These are phyloP conservation scores for Ananas comosus DNA, from an alignment of 176 grass and related monocot species.

Conservation along the genomic window DNA sequence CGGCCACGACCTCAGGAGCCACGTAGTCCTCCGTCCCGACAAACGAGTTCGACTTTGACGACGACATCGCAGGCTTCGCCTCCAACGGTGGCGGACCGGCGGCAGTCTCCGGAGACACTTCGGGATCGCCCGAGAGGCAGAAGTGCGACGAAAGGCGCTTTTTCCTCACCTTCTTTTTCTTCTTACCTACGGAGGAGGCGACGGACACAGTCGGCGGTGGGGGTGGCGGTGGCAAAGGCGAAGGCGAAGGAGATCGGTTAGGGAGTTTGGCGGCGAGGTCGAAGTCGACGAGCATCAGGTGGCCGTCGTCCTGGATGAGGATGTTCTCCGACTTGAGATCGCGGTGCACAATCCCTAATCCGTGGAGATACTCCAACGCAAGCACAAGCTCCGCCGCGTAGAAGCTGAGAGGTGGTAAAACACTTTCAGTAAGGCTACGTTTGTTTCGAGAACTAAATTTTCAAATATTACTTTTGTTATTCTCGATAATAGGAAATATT, in stretches of 20 bases:
- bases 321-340: slow-evolving; percentile 5
- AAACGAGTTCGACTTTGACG: slow-evolving; percentile 85
- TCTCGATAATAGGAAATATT: too few species aligned
- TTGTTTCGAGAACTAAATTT: too few species aligned
- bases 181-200: too few species aligned
- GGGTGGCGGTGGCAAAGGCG: not conserved
- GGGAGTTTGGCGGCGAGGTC: slow-evolving; percentile 4
- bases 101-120: not conserved
- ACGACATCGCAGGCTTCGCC: slow-evolving; percentile 16
- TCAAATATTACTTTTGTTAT: too few species aligned
- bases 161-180: too few species aligned
- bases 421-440: not conserved
- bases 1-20: slow-evolving; percentile 85
- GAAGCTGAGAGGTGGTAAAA: not conserved
- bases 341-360: not conserved
- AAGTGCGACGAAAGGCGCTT: too few species aligned
- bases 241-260: not conserved
- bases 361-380: slow-evolving; percentile 4
- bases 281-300: slow-evolving; percentile 7
- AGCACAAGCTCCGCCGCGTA: not conserved
- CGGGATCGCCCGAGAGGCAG: not conserved
- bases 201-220: too few species aligned
- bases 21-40: slow-evolving; percentile 99
- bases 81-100: not conserved
- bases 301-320: slow-evolving; percentile 4